These are phyloP conservation scores for Moricandia moricandioides DNA, from an alignment of 345 rosid genomes.

Conservation along the genomic window DNA sequence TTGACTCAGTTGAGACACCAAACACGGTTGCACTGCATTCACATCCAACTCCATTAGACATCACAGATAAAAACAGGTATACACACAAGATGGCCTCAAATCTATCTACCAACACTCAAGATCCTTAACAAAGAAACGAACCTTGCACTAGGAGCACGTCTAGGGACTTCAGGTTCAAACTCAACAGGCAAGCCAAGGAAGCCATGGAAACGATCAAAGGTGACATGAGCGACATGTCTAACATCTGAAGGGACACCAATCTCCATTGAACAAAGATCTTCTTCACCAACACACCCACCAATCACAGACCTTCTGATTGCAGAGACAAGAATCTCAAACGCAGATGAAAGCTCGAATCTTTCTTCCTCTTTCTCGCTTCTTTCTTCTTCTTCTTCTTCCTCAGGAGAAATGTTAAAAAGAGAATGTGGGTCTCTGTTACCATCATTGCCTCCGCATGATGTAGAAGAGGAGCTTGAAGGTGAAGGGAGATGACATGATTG, in stretches of 20 bases:
- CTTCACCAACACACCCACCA: conserved; percentile 57
- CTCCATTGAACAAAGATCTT: conserved; percentile 78
- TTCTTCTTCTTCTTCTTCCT: conserved; percentile 37
- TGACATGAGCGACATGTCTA: conserved; percentile 95
- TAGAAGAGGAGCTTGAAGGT: conserved; percentile 75
- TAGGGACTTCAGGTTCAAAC: conserved; percentile 94
- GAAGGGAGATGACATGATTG: conserved; percentile 87
- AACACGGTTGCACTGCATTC: conserved; percentile 80
- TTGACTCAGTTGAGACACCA: conserved; percentile 94
- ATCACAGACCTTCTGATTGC: conserved; percentile 76
- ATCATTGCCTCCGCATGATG: conserved; percentile 58
- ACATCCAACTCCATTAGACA: background rate
- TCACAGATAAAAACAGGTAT: background rate
- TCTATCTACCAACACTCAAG: too few relatives aligned
- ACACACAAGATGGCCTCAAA: too few relatives aligned
- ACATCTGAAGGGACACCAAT: conserved; percentile 94
- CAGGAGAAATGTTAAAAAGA: conserved; percentile 42
- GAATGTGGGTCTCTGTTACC: conserved; percentile 38
- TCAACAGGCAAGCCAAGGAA: conserved; percentile 98
- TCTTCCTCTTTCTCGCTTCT: conserved; percentile 33
- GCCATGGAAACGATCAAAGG: conserved; percentile 96
- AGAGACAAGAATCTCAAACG: conserved; percentile 62
- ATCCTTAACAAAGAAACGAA: too few relatives aligned
- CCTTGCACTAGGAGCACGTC: conserved; percentile 87
- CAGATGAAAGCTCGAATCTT: conserved; percentile 45